A percentile compares a stretch with the other conserved stretches of the same genome.
These are phyloP conservation scores for Pseudopithomyces maydicus DNA, from an alignment of 2,329 filamentous ascomycete species.

Conservation along the genomic window DNA sequence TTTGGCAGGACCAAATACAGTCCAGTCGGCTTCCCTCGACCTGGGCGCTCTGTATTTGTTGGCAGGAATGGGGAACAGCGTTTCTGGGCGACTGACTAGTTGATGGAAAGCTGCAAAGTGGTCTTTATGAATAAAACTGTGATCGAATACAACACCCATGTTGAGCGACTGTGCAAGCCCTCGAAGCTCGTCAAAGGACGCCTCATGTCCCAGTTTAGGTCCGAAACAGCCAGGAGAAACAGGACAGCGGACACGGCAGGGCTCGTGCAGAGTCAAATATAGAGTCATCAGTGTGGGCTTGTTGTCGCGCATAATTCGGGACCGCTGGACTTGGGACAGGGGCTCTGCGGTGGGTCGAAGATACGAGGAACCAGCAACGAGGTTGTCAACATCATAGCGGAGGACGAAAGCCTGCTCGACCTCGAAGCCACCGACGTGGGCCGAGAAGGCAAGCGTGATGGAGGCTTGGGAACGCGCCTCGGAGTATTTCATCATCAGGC, in stretches of 20 bases:
- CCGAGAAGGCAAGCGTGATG: background rate
- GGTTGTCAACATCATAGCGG: background rate
- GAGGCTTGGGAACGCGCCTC: background rate
- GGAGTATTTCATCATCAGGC: background rate
- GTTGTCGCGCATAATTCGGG: background rate
- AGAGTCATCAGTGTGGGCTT: background rate
- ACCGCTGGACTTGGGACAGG: background rate
- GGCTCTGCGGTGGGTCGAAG: background rate
- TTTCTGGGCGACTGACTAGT: background rate
- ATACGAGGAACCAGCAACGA: background rate
- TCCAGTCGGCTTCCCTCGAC: background rate
- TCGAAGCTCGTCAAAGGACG: background rate
- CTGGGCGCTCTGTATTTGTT: background rate
- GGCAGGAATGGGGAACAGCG: background rate
- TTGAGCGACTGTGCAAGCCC: background rate
- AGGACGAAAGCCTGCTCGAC: background rate
- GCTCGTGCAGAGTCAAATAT: background rate
- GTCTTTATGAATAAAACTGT: background rate
- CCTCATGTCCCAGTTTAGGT: background rate
- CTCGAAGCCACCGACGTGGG: background rate
- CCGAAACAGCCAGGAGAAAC: background rate
- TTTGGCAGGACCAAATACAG: background rate
- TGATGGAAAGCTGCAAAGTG: background rate
- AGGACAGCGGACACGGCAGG: background rate
- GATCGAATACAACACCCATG: background rate